Evolutionary conservation across 2,329 filamentous ascomycete species (phyloP).

Genomic region (Diaporthe caulivora): DNA sequence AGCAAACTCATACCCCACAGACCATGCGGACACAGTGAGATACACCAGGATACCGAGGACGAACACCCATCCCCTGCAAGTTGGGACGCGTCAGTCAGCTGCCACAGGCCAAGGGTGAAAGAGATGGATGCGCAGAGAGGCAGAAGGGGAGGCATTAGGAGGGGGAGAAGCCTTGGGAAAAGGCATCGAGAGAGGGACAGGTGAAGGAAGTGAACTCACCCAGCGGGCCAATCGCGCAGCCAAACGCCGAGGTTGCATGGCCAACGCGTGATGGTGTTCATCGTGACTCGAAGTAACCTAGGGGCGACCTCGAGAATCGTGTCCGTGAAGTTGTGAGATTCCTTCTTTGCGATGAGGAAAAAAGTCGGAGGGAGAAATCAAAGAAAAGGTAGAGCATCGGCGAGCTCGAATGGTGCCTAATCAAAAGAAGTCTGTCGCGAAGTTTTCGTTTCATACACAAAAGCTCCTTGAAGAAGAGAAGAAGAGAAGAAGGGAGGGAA

Average conservation of each 20-base stretch:
- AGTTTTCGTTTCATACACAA: slow-evolving; percentile 6
- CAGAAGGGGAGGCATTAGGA: no score
- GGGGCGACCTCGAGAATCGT: background rate
- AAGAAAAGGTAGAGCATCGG: slow-evolving; percentile 22
- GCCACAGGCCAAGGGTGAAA: no score
- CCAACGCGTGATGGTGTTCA: background rate
- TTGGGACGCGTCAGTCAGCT: no score
- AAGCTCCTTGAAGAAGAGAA: slow-evolving; percentile 12
- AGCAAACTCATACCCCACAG: slow-evolving; percentile 33
- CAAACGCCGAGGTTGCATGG: background rate
- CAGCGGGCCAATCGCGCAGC: background rate
- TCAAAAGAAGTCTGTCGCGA: slow-evolving; percentile 12
- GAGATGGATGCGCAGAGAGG: no score
- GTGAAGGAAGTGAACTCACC: no score
- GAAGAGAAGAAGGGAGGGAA: background rate
- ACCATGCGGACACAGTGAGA: slow-evolving; percentile 31
- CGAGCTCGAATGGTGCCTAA: slow-evolving; percentile 15
- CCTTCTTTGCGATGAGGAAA: slow-evolving; percentile 4
- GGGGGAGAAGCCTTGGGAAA: no score
- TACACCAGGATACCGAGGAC: slow-evolving; percentile 29
- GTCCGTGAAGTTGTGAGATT: background rate
- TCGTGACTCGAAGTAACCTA: slow-evolving; percentile 14
- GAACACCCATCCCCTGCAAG: background rate
- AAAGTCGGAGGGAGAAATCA: slow-evolving; percentile 7
- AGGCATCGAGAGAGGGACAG: no score